Conservation (phyloP, 352 stramenopile species). For the Globisporangium lucens region DNA sequence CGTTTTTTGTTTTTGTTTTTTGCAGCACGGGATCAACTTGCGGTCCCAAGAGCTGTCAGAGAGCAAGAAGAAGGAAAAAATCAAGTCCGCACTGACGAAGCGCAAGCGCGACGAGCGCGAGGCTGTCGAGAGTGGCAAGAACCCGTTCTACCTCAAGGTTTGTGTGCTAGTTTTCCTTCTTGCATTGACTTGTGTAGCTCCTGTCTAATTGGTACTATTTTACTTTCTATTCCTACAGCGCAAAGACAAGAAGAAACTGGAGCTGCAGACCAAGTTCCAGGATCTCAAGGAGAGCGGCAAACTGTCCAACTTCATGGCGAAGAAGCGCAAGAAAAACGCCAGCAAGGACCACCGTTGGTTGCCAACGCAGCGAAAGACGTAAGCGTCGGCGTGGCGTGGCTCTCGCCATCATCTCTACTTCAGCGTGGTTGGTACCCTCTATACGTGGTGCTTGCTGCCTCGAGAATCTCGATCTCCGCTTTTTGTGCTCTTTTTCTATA, state of each 20-base stretch:
- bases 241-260: slow-evolving; percentile 90
- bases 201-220: neutral
- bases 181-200: slow-evolving; percentile 3
- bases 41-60: slow-evolving; percentile 64
- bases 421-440: neutral
- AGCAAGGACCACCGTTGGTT: slow-evolving; percentile 92
- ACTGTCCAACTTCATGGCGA: slow-evolving; percentile 92
- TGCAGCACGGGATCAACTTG: slow-evolving; percentile 64
- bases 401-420: neutral
- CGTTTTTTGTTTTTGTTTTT: neutral
- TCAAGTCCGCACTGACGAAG: slow-evolving; percentile 65
- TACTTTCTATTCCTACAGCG: slow-evolving; percentile 33
- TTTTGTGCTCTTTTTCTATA: neutral
- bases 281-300: slow-evolving; percentile 85
- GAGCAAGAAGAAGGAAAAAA: slow-evolving; percentile 77
- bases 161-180: neutral
- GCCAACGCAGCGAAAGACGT: slow-evolving; percentile 75
- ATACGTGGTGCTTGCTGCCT: neutral
- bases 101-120: slow-evolving; percentile 85
- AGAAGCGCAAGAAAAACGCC: slow-evolving; percentile 92
- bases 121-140: slow-evolving; percentile 88
- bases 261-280: slow-evolving; percentile 90
- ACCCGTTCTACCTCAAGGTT: slow-evolving; percentile 89
- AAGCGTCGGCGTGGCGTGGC: neutral
- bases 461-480: neutral